These are phyloP conservation scores for Pseudogymnoascus sp. DNA, from an alignment of 2,329 filamentous ascomycete species.

Conservation along the genomic window DNA sequence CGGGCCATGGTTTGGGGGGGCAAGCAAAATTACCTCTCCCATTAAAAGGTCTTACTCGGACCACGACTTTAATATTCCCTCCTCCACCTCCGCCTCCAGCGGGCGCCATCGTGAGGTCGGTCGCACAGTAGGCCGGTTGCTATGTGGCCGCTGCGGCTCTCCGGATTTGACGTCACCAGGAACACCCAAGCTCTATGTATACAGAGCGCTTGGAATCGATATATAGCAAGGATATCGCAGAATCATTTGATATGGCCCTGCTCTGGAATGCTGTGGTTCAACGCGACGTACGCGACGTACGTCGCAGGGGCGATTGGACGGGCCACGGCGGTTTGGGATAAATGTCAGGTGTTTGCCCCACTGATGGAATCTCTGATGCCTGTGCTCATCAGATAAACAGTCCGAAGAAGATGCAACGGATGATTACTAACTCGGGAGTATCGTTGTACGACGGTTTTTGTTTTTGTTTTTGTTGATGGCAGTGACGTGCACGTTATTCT, in stretches of 20 bases:
- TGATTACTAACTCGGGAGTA: neutral
- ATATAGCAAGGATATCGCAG: neutral
- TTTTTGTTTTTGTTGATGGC: neutral
- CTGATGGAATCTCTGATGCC: constrained; percentile 4
- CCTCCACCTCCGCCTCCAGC: constrained; percentile 62
- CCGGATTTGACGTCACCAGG: constrained; percentile 1
- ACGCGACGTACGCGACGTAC: neutral
- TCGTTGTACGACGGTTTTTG: neutral
- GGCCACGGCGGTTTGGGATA: constrained; percentile 2
- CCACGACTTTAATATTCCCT: constrained; percentile 99
- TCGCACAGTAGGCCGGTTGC: constrained; percentile 1
- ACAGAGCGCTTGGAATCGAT: neutral
- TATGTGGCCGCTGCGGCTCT: neutral
- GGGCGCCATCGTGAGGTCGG: constrained; percentile 21
- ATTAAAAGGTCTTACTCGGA: constrained; percentile 93
- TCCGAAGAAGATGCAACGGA: neutral
- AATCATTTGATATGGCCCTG: neutral
- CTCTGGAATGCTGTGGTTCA: neutral
- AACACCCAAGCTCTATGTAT: neutral
- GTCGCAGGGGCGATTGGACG: neutral
- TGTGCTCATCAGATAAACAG: constrained; percentile 4
- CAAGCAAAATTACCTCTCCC: constrained; percentile 59
- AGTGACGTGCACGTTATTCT: neutral
- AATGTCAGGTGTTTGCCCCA: constrained; percentile 4
- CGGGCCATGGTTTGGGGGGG: neutral